These are phyloP conservation scores for Scleroderma bovista DNA, from an alignment of 768 basidiomycete genomes.

Conservation along the genomic window DNA sequence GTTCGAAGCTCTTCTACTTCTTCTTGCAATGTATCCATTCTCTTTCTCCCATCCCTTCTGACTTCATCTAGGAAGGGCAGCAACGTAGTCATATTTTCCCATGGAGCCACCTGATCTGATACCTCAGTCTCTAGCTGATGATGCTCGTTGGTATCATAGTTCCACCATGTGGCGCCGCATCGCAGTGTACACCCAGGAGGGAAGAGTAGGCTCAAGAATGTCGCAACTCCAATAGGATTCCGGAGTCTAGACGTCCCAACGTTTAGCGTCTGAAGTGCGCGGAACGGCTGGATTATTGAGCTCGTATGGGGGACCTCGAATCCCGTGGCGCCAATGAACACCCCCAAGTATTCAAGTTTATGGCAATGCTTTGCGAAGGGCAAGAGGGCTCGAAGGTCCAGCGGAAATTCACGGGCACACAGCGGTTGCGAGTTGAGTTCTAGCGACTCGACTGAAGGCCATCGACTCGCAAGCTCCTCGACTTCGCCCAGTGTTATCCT, in stretches of 20 bases:
- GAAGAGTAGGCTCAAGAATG: conserved; percentile 51
- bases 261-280: conserved; percentile 26
- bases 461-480: conserved; percentile 39
- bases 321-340: conserved; percentile 33
- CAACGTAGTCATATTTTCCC: conserved; percentile 38
- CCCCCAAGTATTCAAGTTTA: conserved; percentile 30
- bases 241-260: conserved; percentile 47
- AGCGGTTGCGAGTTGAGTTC: conserved; percentile 45
- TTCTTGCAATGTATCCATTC: conserved; percentile 31
- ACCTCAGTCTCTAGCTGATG: conserved; percentile 6
- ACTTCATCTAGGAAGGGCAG: conserved; percentile 41
- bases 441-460: conserved; percentile 41
- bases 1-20: conserved; percentile 49
- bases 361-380: conserved; percentile 39
- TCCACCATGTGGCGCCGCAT: conserved; percentile 45
- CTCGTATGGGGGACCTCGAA: conserved; percentile 10
- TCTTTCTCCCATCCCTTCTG: conserved; percentile 40
- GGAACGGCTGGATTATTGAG: conserved; percentile 13
- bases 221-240: conserved; percentile 39
- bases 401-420: conserved; percentile 14
- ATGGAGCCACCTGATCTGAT: conserved; percentile 27
- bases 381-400: conserved; percentile 35
- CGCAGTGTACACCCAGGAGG: conserved; percentile 39
- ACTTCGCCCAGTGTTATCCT: conserved; percentile 37
- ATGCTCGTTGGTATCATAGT: conserved; percentile 11